Conservation (phyloP, 257 asterid species). For the Penstemon newberryi region DNA sequence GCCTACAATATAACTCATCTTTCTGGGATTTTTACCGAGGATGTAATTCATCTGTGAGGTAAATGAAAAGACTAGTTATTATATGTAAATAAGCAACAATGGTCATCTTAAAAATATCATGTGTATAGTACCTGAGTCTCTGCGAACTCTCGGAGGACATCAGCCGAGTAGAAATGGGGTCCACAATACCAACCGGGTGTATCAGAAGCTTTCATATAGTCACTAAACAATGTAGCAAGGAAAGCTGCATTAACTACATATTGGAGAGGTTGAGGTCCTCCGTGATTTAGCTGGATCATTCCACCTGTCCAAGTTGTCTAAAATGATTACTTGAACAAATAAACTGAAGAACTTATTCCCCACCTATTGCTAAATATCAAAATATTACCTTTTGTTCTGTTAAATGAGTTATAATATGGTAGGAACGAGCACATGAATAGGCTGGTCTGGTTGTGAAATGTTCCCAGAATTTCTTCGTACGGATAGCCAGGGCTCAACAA, state of each 20-base stretch:
- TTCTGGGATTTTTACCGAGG: slow-evolving; percentile 87
- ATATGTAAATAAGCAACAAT: background rate
- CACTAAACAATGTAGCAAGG: slow-evolving; percentile 81
- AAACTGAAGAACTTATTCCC: background rate
- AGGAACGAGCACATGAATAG: slow-evolving; percentile 90
- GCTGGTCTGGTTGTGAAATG: slow-evolving; percentile 92
- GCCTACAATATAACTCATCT: slow-evolving; percentile 95
- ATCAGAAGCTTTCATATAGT: slow-evolving; percentile 86
- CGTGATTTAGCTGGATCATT: slow-evolving; percentile 82
- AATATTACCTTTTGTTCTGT: slow-evolving; percentile 73
- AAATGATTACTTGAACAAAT: background rate
- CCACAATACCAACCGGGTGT: slow-evolving; percentile 99
- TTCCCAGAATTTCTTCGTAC: slow-evolving; percentile 79
- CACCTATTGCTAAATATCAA: slow-evolving; percentile 1
- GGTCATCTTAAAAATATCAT: too few relatives aligned
- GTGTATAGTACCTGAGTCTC: slow-evolving; percentile 68
- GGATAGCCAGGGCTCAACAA: slow-evolving; percentile 97
- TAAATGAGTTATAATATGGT: slow-evolving; percentile 78
- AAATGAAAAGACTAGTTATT: background rate
- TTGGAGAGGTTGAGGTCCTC: slow-evolving; percentile 96
- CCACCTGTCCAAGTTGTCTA: slow-evolving; percentile 62
- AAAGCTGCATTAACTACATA: slow-evolving; percentile 88
- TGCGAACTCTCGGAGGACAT: slow-evolving; percentile 78
- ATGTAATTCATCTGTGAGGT: slow-evolving; percentile 70
- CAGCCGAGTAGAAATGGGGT: slow-evolving; percentile 81